Evolutionary conservation across 352 stramenopile genomes (phyloP).

Genomic region (Globisporangium paddicum): DNA sequence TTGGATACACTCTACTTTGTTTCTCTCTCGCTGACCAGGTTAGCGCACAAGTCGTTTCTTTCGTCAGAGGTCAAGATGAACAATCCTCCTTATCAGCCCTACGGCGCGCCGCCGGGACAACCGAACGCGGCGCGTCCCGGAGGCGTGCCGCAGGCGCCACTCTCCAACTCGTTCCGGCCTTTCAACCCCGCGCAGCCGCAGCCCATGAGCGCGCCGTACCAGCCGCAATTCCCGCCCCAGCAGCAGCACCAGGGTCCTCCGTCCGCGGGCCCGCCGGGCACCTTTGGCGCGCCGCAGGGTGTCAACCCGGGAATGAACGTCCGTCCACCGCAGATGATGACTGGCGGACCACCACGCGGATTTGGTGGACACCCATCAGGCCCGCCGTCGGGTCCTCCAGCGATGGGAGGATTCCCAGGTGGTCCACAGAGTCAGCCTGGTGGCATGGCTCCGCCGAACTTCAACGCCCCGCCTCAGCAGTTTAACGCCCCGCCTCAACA

Average conservation of each 20-base stretch:
- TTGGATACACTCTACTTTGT: too few relatives aligned
- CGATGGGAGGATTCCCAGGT: constrained; percentile 10
- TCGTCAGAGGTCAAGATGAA: constrained; percentile 13
- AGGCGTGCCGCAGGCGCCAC: constrained; percentile 22
- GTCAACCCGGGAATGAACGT: constrained; percentile 23
- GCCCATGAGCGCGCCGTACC: constrained; percentile 25
- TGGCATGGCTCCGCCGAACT: constrained; percentile 10
- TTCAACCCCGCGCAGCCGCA: constrained; percentile 56
- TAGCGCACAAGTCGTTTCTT: constrained; percentile 1
- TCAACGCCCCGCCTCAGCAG: constrained; percentile 11
- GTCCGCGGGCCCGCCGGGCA: constrained; percentile 12
- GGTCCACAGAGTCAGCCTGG: constrained; percentile 19
- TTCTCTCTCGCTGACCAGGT: too few relatives aligned
- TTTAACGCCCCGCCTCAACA: constrained; percentile 10
- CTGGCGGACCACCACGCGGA: constrained; percentile 7
- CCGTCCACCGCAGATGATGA: constrained; percentile 16
- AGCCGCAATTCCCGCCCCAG: constrained; percentile 12
- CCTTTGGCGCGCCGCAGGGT: constrained; percentile 31
- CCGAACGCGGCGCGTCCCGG: constrained; percentile 21
- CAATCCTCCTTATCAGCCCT: constrained; percentile 47
- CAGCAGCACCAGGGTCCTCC: constrained; percentile 22
- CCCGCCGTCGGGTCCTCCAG: constrained; percentile 16
- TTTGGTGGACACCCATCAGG: constrained; percentile 17
- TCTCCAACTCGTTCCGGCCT: constrained; percentile 40
- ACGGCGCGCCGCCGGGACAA: constrained; percentile 33